These are phyloP conservation scores for Cutaneotrichosporon arboriforme DNA, from an alignment of 1,284 basidiomycete species.

Conservation along the genomic window DNA sequence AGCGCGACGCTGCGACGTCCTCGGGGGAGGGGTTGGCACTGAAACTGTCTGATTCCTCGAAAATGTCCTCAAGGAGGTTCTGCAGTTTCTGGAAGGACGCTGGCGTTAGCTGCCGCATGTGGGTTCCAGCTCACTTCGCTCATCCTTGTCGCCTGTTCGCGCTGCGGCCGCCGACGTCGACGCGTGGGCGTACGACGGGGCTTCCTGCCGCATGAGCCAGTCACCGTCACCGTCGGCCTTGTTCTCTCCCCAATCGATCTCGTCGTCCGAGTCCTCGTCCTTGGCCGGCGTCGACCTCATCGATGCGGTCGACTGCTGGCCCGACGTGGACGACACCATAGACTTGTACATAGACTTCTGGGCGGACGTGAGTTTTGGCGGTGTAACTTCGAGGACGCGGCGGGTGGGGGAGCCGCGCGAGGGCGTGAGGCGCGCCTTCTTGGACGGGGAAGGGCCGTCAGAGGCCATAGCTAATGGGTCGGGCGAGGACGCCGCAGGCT, in stretches of 20 bases:
- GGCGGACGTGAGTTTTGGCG: constrained; percentile 3
- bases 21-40: constrained; percentile 58
- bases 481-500: constrained; percentile 18
- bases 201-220: constrained; percentile 23
- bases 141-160: constrained; percentile 65
- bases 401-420: background rate
- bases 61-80: constrained; percentile 70
- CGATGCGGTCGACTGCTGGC: constrained; percentile 1
- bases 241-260: constrained; percentile 33
- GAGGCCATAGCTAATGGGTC: constrained; percentile 20
- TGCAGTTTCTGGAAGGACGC: constrained; percentile 68
- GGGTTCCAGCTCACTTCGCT: constrained; percentile 54
- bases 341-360: constrained; percentile 4
- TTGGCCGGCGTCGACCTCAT: constrained; percentile 12
- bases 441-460: constrained; percentile 32
- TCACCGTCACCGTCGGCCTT: constrained; percentile 29
- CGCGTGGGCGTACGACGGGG: background rate
- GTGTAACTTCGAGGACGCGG: background rate
- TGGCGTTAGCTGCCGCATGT: constrained; percentile 33
- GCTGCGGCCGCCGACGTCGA: constrained; percentile 8
- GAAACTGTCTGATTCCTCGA: constrained; percentile 78
- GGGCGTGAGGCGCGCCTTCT: constrained; percentile 15
- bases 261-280: constrained; percentile 36
- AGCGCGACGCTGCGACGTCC: constrained; percentile 54
- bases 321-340: constrained; percentile 1